phyloP scores from a whole-genome alignment of 2,329 filamentous ascomycete species.

The Aspergillus quadricinctus region DNA sequence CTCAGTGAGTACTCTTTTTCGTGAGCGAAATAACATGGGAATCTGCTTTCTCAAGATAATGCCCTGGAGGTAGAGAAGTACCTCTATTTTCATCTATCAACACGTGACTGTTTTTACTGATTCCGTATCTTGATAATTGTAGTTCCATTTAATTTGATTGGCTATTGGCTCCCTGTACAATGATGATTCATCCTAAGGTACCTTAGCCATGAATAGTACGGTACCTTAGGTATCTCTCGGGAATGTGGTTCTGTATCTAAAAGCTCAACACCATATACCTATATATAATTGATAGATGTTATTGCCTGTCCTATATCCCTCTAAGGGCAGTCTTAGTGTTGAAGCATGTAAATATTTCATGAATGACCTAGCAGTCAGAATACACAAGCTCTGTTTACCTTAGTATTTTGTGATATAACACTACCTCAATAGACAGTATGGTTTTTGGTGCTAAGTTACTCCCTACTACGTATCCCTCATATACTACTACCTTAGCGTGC shows the following conservation, averaged over 20 bases:
- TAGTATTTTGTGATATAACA: neutral
- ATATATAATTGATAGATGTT: neutral
- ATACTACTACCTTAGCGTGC: neutral
- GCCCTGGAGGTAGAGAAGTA: neutral
- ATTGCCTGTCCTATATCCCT: neutral
- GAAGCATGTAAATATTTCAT: neutral
- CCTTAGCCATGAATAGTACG: neutral
- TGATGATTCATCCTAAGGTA: neutral
- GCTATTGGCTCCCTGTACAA: neutral
- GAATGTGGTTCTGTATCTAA: no score
- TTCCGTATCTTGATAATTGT: neutral
- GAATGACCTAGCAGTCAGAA: neutral
- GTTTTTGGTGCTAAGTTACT: no score
- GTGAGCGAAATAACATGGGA: neutral
- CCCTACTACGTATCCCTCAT: neutral
- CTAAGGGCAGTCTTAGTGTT: neutral
- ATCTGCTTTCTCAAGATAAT: neutral
- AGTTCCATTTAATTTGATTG: no score
- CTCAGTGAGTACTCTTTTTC: neutral
- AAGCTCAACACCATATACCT: neutral
- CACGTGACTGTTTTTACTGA: conserved; percentile 10
- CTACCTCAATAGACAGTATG: no score
- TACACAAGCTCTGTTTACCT: neutral
- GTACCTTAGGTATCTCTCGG: no score
- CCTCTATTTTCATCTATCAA: conserved; percentile 7